Evolutionary conservation across 768 basidiomycete genomes (phyloP).

Genomic region (Calvatia gigantea): DNA sequence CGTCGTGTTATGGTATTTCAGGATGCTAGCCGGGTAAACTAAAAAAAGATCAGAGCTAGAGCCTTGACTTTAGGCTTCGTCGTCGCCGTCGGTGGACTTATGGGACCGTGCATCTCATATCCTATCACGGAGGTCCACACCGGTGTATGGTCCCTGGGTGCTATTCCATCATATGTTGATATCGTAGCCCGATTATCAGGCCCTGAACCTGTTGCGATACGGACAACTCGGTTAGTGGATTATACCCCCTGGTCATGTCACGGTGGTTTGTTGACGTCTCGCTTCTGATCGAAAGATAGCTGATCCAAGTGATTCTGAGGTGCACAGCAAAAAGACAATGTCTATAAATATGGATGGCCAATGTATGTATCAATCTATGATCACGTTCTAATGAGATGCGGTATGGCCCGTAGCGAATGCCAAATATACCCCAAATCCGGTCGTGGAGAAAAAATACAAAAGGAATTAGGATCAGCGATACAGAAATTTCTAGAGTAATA

Average conservation of each 20-base stretch:
- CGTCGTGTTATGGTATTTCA: background rate
- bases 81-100: conserved; percentile 3
- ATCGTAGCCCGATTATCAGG: background rate
- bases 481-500: background rate
- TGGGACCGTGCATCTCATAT: background rate
- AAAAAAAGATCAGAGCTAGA: background rate
- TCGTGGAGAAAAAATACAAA: background rate
- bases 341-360: background rate
- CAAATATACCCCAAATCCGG: background rate
- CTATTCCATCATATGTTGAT: conserved; percentile 1
- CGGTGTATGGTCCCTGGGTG: background rate
- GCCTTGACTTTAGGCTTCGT: background rate
- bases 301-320: background rate
- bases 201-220: background rate
- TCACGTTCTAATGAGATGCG: background rate
- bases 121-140: conserved; percentile 10
- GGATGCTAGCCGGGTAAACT: background rate
- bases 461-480: background rate
- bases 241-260: too few relatives aligned
- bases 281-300: too few relatives aligned
- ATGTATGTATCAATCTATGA: background rate
- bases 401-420: background rate
- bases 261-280: too few relatives aligned
- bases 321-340: background rate
- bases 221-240: background rate